phyloP scores from a whole-genome alignment of 106 monocot species.

The Cymbidium sinense region DNA sequence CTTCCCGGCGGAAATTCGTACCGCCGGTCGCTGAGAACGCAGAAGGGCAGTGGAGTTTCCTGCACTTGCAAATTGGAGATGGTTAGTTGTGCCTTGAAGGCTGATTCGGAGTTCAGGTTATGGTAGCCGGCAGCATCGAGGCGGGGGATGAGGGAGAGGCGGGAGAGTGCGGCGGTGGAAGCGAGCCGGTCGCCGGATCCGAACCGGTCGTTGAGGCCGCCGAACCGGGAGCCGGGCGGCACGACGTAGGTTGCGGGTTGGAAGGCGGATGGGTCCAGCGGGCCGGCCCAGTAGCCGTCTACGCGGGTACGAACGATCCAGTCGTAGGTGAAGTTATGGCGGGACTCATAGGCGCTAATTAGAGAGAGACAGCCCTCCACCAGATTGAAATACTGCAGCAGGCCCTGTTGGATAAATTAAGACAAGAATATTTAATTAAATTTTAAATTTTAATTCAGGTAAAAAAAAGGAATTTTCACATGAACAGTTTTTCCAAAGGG shows the following conservation, averaged over 20 bases:
- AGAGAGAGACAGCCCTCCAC: slow-evolving; percentile 74
- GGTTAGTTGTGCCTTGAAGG: slow-evolving; percentile 47
- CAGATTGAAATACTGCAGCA: slow-evolving; percentile 73
- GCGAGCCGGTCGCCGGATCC: slow-evolving; percentile 47
- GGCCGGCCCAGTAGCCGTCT: slow-evolving; percentile 70
- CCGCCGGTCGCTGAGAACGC: slow-evolving; percentile 42
- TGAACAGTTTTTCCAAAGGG: too few species aligned
- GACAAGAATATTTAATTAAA: too few species aligned
- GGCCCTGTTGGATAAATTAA: slow-evolving; percentile 66
- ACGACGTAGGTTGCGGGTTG: slow-evolving; percentile 38
- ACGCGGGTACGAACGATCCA: slow-evolving; percentile 77
- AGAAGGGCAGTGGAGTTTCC: slow-evolving; percentile 31
- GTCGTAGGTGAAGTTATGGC: slow-evolving; percentile 49
- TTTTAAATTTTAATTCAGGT: too few species aligned
- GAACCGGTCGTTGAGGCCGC: slow-evolving; percentile 79
- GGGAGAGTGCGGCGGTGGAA: slow-evolving; percentile 43
- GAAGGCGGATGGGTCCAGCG: slow-evolving; percentile 29
- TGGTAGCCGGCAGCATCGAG: slow-evolving; percentile 24
- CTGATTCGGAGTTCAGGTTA: slow-evolving; percentile 51
- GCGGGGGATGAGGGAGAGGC: slow-evolving; percentile 35
- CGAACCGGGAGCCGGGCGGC: slow-evolving; percentile 56
- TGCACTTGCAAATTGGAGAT: neutral
- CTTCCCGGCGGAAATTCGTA: slow-evolving; percentile 39
- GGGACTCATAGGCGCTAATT: slow-evolving; percentile 36
- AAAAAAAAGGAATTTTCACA: too few species aligned